phyloP scores from a whole-genome alignment of 495 filamentous ascomycete genomes.

The Neurospora sp. region DNA sequence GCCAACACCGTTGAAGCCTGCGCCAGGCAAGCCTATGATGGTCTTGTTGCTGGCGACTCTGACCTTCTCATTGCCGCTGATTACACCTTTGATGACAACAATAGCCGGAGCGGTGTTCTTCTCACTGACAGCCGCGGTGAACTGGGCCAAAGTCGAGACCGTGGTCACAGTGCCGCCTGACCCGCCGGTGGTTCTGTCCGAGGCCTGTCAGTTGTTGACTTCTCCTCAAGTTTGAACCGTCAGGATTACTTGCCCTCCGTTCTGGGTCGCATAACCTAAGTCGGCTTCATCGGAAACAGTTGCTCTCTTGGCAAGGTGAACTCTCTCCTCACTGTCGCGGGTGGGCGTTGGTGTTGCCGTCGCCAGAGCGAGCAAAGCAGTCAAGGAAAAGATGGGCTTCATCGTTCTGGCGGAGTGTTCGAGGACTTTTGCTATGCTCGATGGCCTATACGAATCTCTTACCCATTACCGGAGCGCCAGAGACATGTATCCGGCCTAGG shows the following conservation, averaged over 20 bases:
- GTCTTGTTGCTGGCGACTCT: slow-evolving; percentile 44
- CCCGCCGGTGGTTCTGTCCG: slow-evolving; percentile 44
- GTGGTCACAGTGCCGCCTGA: slow-evolving; percentile 47
- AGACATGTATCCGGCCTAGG: background rate
- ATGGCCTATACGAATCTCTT: background rate
- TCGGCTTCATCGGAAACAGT: slow-evolving; percentile 1
- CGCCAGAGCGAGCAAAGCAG: background rate
- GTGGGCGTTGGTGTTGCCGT: background rate
- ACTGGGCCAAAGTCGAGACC: slow-evolving; percentile 45
- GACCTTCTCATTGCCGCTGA: slow-evolving; percentile 34
- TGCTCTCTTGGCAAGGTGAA: background rate
- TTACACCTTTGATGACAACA: slow-evolving; percentile 37
- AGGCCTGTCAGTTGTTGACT: background rate
- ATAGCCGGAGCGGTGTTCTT: slow-evolving; percentile 33
- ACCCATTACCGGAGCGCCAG: background rate
- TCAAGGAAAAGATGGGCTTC: background rate
- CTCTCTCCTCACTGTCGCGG: background rate
- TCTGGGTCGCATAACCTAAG: slow-evolving; percentile 5
- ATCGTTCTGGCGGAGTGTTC: background rate
- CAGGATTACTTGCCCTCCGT: slow-evolving; percentile 4
- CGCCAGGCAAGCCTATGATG: slow-evolving; percentile 38
- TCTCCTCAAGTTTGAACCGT: background rate
- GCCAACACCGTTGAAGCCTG: slow-evolving; percentile 35
- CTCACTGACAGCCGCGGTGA: slow-evolving; percentile 38
- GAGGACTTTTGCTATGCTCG: background rate